phyloP scores from a whole-genome alignment of 192 early-diverging fungal species.

The Coemansia sp. region DNA sequence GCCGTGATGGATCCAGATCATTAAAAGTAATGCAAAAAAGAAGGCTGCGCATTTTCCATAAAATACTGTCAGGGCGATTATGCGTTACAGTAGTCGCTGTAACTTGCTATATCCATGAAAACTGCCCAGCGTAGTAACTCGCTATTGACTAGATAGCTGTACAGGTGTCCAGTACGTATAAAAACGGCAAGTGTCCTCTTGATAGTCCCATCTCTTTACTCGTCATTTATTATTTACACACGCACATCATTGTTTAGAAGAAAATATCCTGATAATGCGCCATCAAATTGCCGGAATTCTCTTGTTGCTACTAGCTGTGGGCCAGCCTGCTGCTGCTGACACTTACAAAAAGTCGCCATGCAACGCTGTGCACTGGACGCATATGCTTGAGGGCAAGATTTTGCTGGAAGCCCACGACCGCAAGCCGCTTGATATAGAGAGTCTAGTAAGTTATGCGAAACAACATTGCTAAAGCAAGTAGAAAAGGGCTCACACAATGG shows the following conservation, averaged over 20 bases:
- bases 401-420: conserved; percentile 36
- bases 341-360: conserved; percentile 45
- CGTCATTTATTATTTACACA: neutral
- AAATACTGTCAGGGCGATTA: neutral
- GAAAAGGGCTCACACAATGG: neutral
- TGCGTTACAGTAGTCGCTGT: neutral
- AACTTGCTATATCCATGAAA: neutral
- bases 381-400: conserved; percentile 44
- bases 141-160: neutral
- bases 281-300: neutral
- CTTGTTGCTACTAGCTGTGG: neutral
- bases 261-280: neutral
- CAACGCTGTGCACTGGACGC: conserved; percentile 52
- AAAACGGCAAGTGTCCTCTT: neutral
- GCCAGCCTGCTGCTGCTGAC: conserved; percentile 8
- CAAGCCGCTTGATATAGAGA: conserved; percentile 42
- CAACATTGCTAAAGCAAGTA: neutral
- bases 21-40: neutral
- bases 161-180: neutral
- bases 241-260: neutral
- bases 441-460: conserved; percentile 21
- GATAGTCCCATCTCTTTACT: neutral
- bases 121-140: neutral
- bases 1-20: neutral
- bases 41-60: neutral